phyloP scores from a whole-genome alignment of 306 rosid genomes.

The Lagenaria siceraria region DNA sequence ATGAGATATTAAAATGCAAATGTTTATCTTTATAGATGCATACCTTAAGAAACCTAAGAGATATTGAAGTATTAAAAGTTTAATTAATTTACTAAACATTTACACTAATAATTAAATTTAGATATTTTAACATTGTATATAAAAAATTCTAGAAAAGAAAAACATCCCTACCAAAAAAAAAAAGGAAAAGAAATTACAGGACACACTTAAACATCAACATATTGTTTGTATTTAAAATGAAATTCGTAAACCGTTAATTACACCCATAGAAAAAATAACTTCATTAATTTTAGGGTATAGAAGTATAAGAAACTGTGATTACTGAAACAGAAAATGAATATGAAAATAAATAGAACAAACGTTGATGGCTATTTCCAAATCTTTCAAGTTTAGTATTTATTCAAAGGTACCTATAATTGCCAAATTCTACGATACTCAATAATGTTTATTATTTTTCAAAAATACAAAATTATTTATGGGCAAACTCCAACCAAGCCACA shows the following conservation, averaged over 20 bases:
- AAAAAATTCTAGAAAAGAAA: not conserved
- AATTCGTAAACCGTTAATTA: not conserved
- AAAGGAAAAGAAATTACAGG: not conserved
- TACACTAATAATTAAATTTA: not conserved
- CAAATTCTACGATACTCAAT: not conserved
- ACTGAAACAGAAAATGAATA: not conserved
- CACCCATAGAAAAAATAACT: not conserved
- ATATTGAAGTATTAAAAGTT: not conserved
- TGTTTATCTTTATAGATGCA: not conserved
- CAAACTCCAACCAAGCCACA: not conserved
- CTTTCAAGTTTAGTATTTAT: not conserved
- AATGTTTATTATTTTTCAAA: not conserved
- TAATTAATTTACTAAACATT: not conserved
- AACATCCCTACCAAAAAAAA: not conserved
- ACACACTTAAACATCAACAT: not conserved
- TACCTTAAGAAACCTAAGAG: not conserved
- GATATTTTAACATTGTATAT: not conserved
- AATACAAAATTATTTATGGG: not conserved
- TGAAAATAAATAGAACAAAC: not conserved
- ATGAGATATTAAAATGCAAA: not conserved
- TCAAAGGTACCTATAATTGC: not conserved
- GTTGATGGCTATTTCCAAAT: not conserved
- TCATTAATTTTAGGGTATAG: not conserved
- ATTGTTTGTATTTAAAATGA: not conserved
- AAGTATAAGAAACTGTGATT: not conserved